Percentiles rank a stretch among this genome's conserved stretches.
These are phyloP conservation scores for Albifimbria verrucaria DNA, from an alignment of 2,329 filamentous ascomycete genomes.

Conservation along the genomic window DNA sequence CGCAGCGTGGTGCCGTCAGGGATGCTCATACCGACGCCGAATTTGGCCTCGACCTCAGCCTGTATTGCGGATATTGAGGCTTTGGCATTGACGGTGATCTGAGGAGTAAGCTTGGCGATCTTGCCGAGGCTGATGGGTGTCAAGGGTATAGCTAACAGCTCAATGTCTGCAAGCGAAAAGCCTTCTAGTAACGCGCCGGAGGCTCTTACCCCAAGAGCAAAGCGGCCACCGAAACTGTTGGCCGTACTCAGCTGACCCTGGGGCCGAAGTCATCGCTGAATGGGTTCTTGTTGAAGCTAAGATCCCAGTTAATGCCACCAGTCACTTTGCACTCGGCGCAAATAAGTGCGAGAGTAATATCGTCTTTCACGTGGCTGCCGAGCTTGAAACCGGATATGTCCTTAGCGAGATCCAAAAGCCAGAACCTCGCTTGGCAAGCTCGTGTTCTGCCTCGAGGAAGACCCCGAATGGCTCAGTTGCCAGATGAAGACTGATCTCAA, in stretches of 20 bases:
- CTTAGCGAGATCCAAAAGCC: background rate
- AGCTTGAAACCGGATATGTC: background rate
- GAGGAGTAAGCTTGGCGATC: conserved; percentile 6
- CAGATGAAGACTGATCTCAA: background rate
- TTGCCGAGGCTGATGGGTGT: conserved; percentile 4
- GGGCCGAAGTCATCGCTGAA: conserved; percentile 1
- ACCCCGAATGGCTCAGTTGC: background rate
- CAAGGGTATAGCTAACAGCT: conserved; percentile 1
- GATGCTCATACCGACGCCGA: conserved; percentile 5
- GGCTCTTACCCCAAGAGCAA: conserved; percentile 3
- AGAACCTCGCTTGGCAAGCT: background rate
- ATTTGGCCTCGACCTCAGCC: background rate
- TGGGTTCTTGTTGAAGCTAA: background rate
- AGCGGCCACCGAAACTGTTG: conserved; percentile 3
- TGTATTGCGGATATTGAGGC: conserved; percentile 4
- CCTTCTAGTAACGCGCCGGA: conserved; percentile 1
- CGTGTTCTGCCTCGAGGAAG: background rate
- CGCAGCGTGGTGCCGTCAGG: conserved; percentile 5
- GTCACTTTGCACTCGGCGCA: conserved; percentile 5
- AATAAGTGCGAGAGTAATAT: background rate
- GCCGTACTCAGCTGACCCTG: conserved; percentile 3
- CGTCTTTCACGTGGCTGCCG: background rate
- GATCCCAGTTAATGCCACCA: background rate
- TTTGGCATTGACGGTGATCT: conserved; percentile 4
- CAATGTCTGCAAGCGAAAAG: background rate